Evolutionary conservation across 225 moss, liverwort and hornwort genomes (phyloP), one percentile per base, ranked within the genome.

Genomic region (Polytrichum commune): DNA sequence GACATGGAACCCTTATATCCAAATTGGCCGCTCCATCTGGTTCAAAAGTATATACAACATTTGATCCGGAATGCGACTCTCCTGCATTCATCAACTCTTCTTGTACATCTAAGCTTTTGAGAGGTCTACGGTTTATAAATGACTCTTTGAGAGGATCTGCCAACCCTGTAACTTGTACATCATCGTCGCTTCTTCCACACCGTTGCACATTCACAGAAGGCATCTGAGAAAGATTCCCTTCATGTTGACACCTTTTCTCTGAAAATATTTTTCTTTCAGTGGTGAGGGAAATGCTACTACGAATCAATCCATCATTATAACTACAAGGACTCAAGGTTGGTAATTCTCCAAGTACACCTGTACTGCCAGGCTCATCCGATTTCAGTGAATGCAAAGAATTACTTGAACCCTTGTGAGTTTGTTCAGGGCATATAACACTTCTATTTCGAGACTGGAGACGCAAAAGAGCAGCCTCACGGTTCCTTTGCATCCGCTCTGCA

Each of bases 401-500:
- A 35, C 35, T 35, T 9, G 35, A 35, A 35, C 29, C 29, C 5
- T 29, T 29, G 29, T 29, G 29, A 6, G 29, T 29, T 29, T 29
- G 29, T 29, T 9, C 35, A 8, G 35, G 35, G 9, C 32, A 7
- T 32, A 32, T 7, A 32, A 7, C 38, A 22, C 0, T 9, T 65
- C 46, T 16, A 61, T 66, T 62, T 26, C 53, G 79, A 1, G 66
- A 35, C 26, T 27, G 63, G 56, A 82, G 79, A 29, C 76, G 82
- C 65, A 29, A 8, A 29, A 76, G 66, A 27, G 79, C 75, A 38
- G 57, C 22, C 66, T 73, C 32, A 32, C 73, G 73, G 63, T 73
- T 79, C 19, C 55, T 62, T 33, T 76, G 61, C 82, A 73, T 82
- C 75, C 79, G 65, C 69, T 71, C 65, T 33, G 57, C 57, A 19